Base-by-base conservation (phyloP, 352 stramenopile species). In the Phytophthora hybrid region DNA sequence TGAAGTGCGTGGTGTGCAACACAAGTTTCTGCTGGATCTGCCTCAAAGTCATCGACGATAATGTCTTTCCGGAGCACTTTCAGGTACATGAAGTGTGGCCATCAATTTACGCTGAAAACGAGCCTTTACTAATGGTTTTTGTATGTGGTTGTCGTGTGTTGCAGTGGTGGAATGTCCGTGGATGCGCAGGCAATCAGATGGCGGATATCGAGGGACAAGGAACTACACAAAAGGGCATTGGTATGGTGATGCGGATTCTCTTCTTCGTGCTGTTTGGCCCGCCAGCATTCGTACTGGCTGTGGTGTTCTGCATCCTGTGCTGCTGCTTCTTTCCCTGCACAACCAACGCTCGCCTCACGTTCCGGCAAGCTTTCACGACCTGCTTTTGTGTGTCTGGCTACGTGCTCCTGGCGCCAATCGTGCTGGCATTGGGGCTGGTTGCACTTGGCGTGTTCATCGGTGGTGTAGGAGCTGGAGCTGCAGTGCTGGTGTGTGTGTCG, bases 11-110 rank as follows among this genome's bases (percentile, higher is more conserved):
- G 14, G 85, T 88, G 29, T 98, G 92, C 73, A 79, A 70, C 19
- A 91, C 81, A 31, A 88, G 88, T 65, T 98, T 97, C 72, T 98
- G 93, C 74, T 98, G 92, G 91, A 87, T 97, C 29, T 98, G 93
- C 31, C 76, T 85, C 21, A 70, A 83, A 61, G 61, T 94, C 37
- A 89, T 98, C 44, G 93, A 97, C 57, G 89, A 91, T 58, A 83
- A 81, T 23, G 84, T 93, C 18, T 97, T 97, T 47, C 92, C 93
- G 1, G 80, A 90, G 29, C 93, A 98, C 66, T 98, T 97, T 66
- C 83, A 94, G 74, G 82, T 90, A 74, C 41, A 5, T 34, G 10
- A 34, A 3, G 3, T 4, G 3, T 49, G 14, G 11, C 39, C 11
- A 47, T 18, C 6, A 49, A 44, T 29, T 56, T 4, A 56, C 19